Evolutionary conservation across 306 rosid genomes (phyloP), one percentile per base, ranked within the genome.

Genomic region (Quercus wislizeni): DNA sequence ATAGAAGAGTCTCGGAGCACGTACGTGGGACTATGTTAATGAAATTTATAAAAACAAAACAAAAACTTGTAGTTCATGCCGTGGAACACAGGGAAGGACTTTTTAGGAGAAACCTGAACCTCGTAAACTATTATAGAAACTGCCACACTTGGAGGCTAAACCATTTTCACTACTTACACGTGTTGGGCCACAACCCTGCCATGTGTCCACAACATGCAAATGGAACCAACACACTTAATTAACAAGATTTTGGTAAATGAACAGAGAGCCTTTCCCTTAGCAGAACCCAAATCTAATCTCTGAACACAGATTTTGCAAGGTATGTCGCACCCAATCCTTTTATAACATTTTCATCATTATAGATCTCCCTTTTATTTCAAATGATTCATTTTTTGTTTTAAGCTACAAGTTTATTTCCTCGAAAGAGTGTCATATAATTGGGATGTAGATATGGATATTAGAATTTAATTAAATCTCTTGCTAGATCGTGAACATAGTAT

Each of bases 301-400:
- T 61, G 77, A 82, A 83, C 84, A 76, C 55, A 30, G 17, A 30
- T 31, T 30, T 49, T 58, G 11, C 41, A 20, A 85, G 91, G 90
- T 87, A 83, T 25, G 69, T 71, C 63, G 64, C 30, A 19, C 49
- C 7, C 5, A 5, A 43, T 69, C 80, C 25, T 38, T 52, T 25
- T 30, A 12, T 9, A 35, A 19, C 65, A 49, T 54, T 52, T 67
- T 35, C 72, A 7, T 67, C 73, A 10, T 21, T 76, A 10, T 21
- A 74, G 33, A 17, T 83, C 59, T 65, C 71, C 38, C 56, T 31
- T 73, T 35, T 23, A 41, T 76, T 59, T 58, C 73, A 56, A 72
- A 59, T 69, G 78, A 51, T 14, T 61, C 62, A 20, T 76, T 55
- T 78, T 8, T 55, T 62, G 46, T 69, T 88, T 68, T 73, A 17